Percentiles rank a stretch among this genome's conserved stretches.
These are phyloP conservation scores for Saccharomyces hybrid DNA, from an alignment of 1,139 yeast species.

Conservation along the genomic window DNA sequence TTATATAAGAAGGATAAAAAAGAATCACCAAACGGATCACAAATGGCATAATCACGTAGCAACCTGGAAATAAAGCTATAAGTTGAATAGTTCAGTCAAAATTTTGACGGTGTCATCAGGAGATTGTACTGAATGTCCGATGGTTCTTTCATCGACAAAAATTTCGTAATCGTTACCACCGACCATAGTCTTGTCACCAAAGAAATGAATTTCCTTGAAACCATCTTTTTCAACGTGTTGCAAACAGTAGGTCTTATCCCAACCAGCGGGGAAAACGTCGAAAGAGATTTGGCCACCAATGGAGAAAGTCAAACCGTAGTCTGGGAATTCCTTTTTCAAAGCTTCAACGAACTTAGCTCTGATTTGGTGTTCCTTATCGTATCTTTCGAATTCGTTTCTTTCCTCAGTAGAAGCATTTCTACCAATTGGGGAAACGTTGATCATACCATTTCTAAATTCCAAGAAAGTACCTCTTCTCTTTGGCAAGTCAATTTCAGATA, in stretches of 20 bases:
- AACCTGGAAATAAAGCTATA: conserved; percentile 12
- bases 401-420: conserved; percentile 93
- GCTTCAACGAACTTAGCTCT: conserved; percentile 81
- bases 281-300: conserved; percentile 99
- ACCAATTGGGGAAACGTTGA: conserved; percentile 95
- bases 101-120: conserved; percentile 85
- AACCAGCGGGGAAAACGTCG: conserved; percentile 99
- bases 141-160: conserved; percentile 81
- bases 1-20: background rate
- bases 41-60: background rate
- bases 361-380: conserved; percentile 67
- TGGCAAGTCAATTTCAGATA: conserved; percentile 83
- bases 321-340: conserved; percentile 72
- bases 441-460: conserved; percentile 99
- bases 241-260: conserved; percentile 98
- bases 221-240: conserved; percentile 83
- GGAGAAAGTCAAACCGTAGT: conserved; percentile 83
- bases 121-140: conserved; percentile 84
- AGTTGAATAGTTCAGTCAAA: conserved; percentile 67
- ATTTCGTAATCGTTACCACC: conserved; percentile 99
- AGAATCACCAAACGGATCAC: background rate
- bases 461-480: conserved; percentile 94
- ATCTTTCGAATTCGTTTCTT: conserved; percentile 85
- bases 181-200: conserved; percentile 94
- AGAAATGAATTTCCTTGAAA: conserved; percentile 86